Conservation (phyloP, 805 yeast species). For the Suhomyces canberraensis region DNA sequence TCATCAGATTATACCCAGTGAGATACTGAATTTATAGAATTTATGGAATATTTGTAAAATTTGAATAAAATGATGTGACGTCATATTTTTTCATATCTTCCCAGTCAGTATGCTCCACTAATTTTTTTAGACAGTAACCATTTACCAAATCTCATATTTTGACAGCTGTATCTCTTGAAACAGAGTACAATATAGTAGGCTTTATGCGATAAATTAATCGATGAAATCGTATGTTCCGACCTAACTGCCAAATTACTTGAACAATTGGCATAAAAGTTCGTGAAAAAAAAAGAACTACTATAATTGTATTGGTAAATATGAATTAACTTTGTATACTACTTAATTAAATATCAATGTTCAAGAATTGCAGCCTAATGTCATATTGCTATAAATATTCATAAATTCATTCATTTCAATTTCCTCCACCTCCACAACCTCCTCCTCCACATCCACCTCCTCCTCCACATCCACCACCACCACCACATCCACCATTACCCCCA, state of each 20-base stretch:
- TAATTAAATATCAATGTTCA: no score
- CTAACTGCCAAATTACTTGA: no score
- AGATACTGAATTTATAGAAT: no score
- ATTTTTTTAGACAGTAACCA: slow-evolving; percentile 65
- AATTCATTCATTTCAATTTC: not conserved
- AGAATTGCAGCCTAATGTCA: no score
- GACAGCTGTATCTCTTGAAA: slow-evolving; percentile 61
- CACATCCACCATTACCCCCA: slow-evolving; percentile 7
- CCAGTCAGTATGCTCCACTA: slow-evolving; percentile 88
- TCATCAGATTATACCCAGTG: no score
- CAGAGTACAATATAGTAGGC: slow-evolving; percentile 51
- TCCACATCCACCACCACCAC: slow-evolving; percentile 8
- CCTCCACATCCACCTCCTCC: slow-evolving; percentile 6
- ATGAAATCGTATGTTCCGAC: slow-evolving; percentile 82
- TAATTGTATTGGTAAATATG: no score
- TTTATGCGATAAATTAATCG: slow-evolving; percentile 48
- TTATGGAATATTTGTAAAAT: no score
- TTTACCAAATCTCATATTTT: slow-evolving; percentile 63
- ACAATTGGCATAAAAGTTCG: no score
- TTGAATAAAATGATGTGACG: no score
- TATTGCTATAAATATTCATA: not conserved
- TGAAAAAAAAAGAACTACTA: no score
- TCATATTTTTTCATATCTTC: no score
- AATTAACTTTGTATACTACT: no score
- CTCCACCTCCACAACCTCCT: slow-evolving; percentile 4